A percentile compares a stretch with the other conserved stretches of the same genome.
phyloP scores from a whole-genome alignment of 1,284 basidiomycete genomes.

The Grifola frondosa region DNA sequence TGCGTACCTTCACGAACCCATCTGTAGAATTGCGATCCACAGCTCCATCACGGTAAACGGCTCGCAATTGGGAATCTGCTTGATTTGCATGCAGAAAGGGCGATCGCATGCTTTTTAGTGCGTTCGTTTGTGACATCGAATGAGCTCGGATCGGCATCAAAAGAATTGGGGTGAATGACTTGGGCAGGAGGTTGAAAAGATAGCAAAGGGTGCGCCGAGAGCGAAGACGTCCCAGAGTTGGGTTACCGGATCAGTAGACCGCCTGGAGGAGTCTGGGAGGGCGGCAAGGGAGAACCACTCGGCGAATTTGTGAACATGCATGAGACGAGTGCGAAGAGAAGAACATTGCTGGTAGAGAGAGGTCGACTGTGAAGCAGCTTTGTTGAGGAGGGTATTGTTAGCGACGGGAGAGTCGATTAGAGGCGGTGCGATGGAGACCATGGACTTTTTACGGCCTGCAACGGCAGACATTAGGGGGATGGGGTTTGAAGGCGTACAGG shows the following conservation, averaged over 20 bases:
- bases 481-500: slow-evolving; percentile 3
- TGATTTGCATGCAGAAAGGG: slow-evolving; percentile 76
- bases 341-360: slow-evolving; percentile 90
- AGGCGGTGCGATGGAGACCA: slow-evolving; percentile 63
- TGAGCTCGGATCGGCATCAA: slow-evolving; percentile 65
- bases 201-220: slow-evolving; percentile 91
- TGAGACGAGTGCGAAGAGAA: slow-evolving; percentile 66
- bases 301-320: slow-evolving; percentile 71
- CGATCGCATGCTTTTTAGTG: slow-evolving; percentile 78
- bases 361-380: slow-evolving; percentile 75
- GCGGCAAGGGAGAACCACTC: slow-evolving; percentile 66
- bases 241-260: slow-evolving; percentile 84
- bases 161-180: slow-evolving; percentile 62
- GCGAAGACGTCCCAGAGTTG: slow-evolving; percentile 95
- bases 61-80: slow-evolving; percentile 64
- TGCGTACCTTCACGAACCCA: slow-evolving; percentile 87
- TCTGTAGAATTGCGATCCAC: slow-evolving; percentile 89
- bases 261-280: slow-evolving; percentile 54
- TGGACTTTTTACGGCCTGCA: slow-evolving; percentile 81
- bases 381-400: slow-evolving; percentile 83
- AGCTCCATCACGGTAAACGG: slow-evolving; percentile 86
- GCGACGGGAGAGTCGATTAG: slow-evolving; percentile 73
- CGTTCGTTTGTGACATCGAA: slow-evolving; percentile 72
- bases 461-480: slow-evolving; percentile 55
- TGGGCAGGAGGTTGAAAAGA: slow-evolving; percentile 89